These are phyloP conservation scores for Selaginella tamariscina DNA, from an alignment of 75 land plant genomes.

Conservation along the genomic window DNA sequence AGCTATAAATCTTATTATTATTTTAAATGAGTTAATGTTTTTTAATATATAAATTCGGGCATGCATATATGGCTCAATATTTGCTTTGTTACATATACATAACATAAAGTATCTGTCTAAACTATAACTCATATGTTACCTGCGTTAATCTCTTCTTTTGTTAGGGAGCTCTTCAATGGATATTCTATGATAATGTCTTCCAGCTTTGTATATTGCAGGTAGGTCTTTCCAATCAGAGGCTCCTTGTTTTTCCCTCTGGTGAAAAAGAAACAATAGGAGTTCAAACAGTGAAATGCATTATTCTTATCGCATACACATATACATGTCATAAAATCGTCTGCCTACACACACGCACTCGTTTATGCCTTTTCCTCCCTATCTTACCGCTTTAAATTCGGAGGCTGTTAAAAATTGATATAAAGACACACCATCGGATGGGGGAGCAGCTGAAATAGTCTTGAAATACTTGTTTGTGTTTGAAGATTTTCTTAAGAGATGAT, in stretches of 20 bases:
- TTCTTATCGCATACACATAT: too few species aligned
- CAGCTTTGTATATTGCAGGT: conserved; percentile 6
- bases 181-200: conserved; percentile 7
- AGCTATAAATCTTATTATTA: not conserved
- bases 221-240: not conserved
- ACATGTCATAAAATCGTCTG: too few species aligned
- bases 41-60: too few species aligned
- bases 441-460: conserved; percentile 2
- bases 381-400: not conserved
- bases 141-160: not conserved
- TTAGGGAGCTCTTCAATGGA: not conserved
- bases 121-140: not conserved
- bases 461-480: conserved; percentile 8
- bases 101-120: not conserved
- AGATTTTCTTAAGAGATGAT: not conserved
- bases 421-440: not conserved
- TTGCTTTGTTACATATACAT: too few species aligned
- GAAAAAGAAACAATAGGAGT: not conserved
- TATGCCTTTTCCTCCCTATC: too few species aligned
- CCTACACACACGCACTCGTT: too few species aligned
- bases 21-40: too few species aligned
- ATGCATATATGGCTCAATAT: too few species aligned
- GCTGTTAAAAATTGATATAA: conserved; percentile 6
- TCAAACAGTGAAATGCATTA: not conserved
- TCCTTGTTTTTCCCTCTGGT: conserved; percentile 1